Evolutionary conservation across 805 yeast genomes (phyloP).

Genomic region (Pichia californica): DNA sequence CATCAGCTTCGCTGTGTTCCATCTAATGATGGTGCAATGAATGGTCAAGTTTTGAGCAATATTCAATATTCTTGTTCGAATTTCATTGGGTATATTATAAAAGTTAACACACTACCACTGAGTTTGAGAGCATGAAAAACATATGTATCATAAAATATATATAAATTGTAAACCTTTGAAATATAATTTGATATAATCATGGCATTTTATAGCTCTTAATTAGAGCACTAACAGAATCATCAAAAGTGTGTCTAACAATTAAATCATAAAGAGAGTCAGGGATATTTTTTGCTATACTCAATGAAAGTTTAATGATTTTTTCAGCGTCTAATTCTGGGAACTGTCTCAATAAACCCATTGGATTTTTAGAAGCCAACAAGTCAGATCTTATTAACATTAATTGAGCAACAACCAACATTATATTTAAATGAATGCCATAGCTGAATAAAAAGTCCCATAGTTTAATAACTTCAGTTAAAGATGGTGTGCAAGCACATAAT

Average conservation of each 20-base stretch:
- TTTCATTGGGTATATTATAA: too few species aligned
- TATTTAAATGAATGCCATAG: slow-evolving; percentile 83
- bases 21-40: too few species aligned
- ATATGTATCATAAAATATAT: too few species aligned
- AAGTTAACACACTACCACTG: too few species aligned
- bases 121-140: too few species aligned
- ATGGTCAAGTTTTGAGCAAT: too few species aligned
- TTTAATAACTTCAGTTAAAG: slow-evolving; percentile 63
- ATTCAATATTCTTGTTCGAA: too few species aligned
- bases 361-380: slow-evolving; percentile 54
- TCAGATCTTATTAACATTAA: slow-evolving; percentile 59
- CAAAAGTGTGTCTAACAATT: slow-evolving; percentile 58
- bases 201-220: slow-evolving; percentile 17
- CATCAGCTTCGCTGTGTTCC: too few species aligned
- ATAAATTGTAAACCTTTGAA: too few species aligned
- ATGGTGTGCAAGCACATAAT: slow-evolving; percentile 83
- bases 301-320: slow-evolving; percentile 68
- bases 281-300: slow-evolving; percentile 71
- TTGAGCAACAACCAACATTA: slow-evolving; percentile 79
- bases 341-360: slow-evolving; percentile 69
- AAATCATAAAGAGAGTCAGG: slow-evolving; percentile 62
- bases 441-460: slow-evolving; percentile 91
- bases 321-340: slow-evolving; percentile 68
- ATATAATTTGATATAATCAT: too few species aligned
- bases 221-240: slow-evolving; percentile 31